These are phyloP conservation scores for Venturiaceae sp. DNA, from an alignment of 2,329 filamentous ascomycete genomes.

Conservation along the genomic window DNA sequence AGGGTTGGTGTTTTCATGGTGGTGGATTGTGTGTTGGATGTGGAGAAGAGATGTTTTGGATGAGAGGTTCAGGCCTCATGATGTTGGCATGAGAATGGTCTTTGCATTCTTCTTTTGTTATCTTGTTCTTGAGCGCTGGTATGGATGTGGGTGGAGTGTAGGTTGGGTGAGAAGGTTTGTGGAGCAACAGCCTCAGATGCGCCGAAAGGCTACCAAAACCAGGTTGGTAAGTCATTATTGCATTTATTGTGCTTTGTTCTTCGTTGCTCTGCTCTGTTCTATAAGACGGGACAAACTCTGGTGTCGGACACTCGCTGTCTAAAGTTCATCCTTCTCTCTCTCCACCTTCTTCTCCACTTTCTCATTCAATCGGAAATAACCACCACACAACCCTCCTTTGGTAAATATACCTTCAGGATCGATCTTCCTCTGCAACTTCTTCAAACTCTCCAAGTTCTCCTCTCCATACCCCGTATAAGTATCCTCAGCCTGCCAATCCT, in stretches of 20 bases:
- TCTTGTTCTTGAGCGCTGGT: too few relatives aligned
- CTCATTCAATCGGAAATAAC: constrained; percentile 4
- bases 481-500: constrained; percentile 27
- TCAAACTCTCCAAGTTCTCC: constrained; percentile 23
- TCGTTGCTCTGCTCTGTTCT: not conserved
- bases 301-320: not conserved
- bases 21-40: not conserved
- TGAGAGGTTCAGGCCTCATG: not conserved
- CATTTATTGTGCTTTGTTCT: not conserved
- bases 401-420: constrained; percentile 30
- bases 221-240: too few relatives aligned
- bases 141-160: too few relatives aligned
- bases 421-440: constrained; percentile 24
- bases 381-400: not conserved
- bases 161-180: too few relatives aligned
- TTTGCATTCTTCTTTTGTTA: too few relatives aligned
- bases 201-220: too few relatives aligned
- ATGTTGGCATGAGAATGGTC: too few relatives aligned
- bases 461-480: constrained; percentile 31
- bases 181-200: too few relatives aligned
- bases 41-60: not conserved
- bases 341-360: not conserved
- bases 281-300: not conserved
- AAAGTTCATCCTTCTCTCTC: not conserved
- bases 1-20: not conserved